phyloP scores from a whole-genome alignment of 2,329 filamentous ascomycete genomes.

The Talaromyces sp. region DNA sequence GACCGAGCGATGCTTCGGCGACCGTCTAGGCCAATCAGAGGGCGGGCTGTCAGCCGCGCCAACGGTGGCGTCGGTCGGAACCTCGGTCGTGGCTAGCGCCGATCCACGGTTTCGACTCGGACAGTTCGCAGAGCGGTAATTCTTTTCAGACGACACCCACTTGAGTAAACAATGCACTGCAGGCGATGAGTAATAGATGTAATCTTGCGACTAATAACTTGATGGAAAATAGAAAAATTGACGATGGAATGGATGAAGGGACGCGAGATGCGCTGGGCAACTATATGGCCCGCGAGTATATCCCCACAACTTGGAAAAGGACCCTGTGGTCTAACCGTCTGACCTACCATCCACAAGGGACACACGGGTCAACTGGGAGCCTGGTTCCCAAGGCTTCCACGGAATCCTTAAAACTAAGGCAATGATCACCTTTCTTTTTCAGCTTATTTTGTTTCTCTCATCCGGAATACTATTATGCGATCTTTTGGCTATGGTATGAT shows the following conservation, averaged over 20 bases:
- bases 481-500: neutral
- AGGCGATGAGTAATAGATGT: neutral
- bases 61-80: too few species aligned
- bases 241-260: neutral
- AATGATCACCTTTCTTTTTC: neutral
- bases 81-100: neutral
- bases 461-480: neutral
- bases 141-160: neutral
- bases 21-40: neutral
- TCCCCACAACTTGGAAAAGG: neutral
- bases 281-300: neutral
- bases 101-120: neutral
- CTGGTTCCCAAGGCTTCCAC: neutral
- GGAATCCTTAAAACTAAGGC: neutral
- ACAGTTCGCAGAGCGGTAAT: neutral
- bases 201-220: neutral
- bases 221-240: neutral
- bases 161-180: neutral
- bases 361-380: neutral
- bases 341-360: neutral
- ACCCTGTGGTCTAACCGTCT: neutral
- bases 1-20: too few species aligned
- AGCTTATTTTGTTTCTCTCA: neutral
- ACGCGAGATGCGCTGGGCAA: neutral
- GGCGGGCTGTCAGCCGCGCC: neutral